Conservation (phyloP, 2,329 filamentous ascomycete species). For the Simplicillium aogashimaense region DNA sequence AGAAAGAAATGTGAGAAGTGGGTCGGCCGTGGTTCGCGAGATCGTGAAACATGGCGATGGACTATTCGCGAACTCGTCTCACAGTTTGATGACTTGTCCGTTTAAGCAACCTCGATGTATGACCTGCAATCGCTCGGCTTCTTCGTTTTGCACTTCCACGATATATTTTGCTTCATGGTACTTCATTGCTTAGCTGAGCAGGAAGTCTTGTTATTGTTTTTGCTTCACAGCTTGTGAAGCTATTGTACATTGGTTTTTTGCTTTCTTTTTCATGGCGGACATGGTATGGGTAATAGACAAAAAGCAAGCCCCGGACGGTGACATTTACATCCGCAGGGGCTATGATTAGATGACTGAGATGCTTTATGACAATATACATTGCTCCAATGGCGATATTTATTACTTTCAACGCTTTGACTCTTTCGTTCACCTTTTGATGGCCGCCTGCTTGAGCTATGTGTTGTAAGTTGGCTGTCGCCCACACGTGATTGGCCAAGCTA, state of each 20-base stretch:
- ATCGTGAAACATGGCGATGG: slow-evolving; percentile 66
- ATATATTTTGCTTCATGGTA: neutral
- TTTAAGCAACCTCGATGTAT: slow-evolving; percentile 17
- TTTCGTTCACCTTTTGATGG: no score
- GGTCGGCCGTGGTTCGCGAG: slow-evolving; percentile 51
- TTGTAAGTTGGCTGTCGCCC: slow-evolving; percentile 1
- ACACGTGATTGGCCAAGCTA: no score
- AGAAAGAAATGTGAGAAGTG: slow-evolving; percentile 78
- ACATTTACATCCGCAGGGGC: slow-evolving; percentile 7
- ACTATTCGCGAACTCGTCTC: slow-evolving; percentile 53
- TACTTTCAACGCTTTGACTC: no score
- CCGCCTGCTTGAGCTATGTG: no score
- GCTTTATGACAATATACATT: slow-evolving; percentile 13
- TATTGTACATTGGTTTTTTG: slow-evolving; percentile 3
- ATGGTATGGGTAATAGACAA: slow-evolving; percentile 13
- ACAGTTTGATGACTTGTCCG: slow-evolving; percentile 27
- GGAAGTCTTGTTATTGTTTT: neutral
- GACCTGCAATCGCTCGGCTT: no score
- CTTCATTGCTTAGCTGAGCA: neutral
- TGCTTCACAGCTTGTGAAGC: neutral
- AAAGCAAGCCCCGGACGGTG: slow-evolving; percentile 8
- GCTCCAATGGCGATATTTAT: slow-evolving; percentile 3
- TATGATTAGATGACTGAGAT: slow-evolving; percentile 18
- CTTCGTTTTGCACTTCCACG: no score
- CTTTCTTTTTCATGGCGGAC: slow-evolving; percentile 6